Base-by-base conservation (phyloP, 495 filamentous ascomycete genomes). In the Aspergillus carlsbadensis region DNA sequence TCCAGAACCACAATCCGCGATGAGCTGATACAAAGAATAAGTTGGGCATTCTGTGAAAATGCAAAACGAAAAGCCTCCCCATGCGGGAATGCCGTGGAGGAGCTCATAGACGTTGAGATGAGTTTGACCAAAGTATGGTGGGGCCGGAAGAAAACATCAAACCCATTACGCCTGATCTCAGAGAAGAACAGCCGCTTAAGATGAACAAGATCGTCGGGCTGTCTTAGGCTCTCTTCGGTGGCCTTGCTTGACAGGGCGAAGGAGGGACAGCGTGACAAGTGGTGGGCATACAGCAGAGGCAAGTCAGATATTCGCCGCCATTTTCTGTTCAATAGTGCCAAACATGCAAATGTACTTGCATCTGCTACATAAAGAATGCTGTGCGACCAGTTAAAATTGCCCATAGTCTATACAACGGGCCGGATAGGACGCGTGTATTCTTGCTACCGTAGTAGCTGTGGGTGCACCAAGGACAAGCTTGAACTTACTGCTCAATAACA, bases 41-140 rank as follows among this genome's bases (percentile, higher is more conserved):
- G 82, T 52, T 85, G 84, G 10, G 88, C 89, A 58, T 80, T 84
- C 7, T 87, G 83, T 14, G 90, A 93, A 54, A 90, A 84, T 53
- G 81, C 81, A 62, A 94, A 95, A 48, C 90, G 88, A 70, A 95
- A 89, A 41, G 89, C 89, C 68, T 95, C 90, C 18, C 90, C 90
- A 6, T 88, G 87, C 0, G 90, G 90, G 54, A 87, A 87, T 0
- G 85, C 82, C 8, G 88, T 89, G 11, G 90, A 89, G 0, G 89
- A 92, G 57, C 87, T 90, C 66, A 90, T 88, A 15, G 88, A 91
- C 31, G 85, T 88, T 14, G 88, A 92, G n/a, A 92, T 84, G 22
- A 95, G 70, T 54, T 85, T 90, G 57, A 94, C 79, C 35, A 89
- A 68, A 15, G 87, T 92, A 51, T 81, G 76, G 36, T 66, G 81